Evolutionary conservation across 495 filamentous ascomycete species (phyloP).

Genomic region (Apiosordaria backusii): DNA sequence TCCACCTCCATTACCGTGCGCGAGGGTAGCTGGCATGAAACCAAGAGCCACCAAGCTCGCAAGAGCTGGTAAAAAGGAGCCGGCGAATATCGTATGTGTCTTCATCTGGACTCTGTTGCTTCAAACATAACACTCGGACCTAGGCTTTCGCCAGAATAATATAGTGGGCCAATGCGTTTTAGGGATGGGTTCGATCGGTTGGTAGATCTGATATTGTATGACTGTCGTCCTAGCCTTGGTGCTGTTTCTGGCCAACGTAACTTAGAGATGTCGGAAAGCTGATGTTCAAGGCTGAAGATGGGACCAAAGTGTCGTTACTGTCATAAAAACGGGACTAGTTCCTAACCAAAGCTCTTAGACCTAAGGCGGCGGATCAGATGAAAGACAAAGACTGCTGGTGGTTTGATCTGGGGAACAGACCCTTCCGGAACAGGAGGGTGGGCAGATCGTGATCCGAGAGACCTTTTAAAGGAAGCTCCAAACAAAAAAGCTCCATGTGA

Average conservation of each 20-base stretch:
- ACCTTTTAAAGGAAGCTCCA: background rate
- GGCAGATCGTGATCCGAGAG: background rate
- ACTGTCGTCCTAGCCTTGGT: too few species aligned
- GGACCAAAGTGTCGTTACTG: background rate
- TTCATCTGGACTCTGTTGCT: conserved; percentile 19
- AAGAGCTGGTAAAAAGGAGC: conserved; percentile 19
- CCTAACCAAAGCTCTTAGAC: background rate
- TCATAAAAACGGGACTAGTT: background rate
- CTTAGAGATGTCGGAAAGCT: too few species aligned
- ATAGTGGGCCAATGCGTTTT: too few species aligned
- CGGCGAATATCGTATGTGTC: conserved; percentile 7
- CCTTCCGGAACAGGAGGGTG: conserved; percentile 3
- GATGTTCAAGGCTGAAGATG: background rate
- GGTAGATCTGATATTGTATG: too few species aligned
- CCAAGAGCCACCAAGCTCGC: conserved; percentile 24
- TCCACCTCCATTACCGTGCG: conserved; percentile 36
- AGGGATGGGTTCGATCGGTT: too few species aligned
- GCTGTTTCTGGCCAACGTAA: too few species aligned
- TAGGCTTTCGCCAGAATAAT: too few species aligned
- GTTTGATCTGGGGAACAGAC: background rate
- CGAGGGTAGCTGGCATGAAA: conserved; percentile 28
- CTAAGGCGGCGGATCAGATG: background rate
- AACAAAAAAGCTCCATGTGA: background rate
- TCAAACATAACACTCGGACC: background rate
- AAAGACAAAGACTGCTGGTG: background rate